phyloP scores from a whole-genome alignment of 257 asterid species.

The Penstemon barbatus region DNA sequence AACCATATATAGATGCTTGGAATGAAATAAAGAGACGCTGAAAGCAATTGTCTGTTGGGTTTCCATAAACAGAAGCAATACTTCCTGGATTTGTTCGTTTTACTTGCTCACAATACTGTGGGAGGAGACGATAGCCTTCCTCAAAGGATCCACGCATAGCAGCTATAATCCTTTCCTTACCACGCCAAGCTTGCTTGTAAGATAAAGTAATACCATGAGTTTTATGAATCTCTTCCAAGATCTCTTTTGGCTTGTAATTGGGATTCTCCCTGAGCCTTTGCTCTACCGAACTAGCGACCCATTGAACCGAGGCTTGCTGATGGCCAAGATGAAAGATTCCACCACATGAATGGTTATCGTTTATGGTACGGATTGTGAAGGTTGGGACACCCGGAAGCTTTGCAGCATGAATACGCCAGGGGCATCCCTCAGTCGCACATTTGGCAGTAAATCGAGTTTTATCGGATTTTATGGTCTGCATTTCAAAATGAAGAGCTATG shows the following conservation, averaged over 20 bases:
- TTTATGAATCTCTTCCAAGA: slow-evolving; percentile 85
- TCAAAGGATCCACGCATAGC: slow-evolving; percentile 95
- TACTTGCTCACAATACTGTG: slow-evolving; percentile 86
- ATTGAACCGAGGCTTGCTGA: slow-evolving; percentile 97
- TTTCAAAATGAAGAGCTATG: slow-evolving; percentile 89
- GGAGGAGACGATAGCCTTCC: slow-evolving; percentile 92
- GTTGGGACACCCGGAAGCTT: slow-evolving; percentile 96
- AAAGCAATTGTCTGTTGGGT: slow-evolving; percentile 67
- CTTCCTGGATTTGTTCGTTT: slow-evolving; percentile 89
- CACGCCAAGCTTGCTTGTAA: slow-evolving; percentile 99
- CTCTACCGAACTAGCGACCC: slow-evolving; percentile 96
- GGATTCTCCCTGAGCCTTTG: slow-evolving; percentile 84
- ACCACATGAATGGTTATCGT: slow-evolving; percentile 79
- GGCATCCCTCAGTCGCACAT: slow-evolving; percentile 87
- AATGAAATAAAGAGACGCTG: slow-evolving; percentile 85
- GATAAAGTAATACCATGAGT: slow-evolving; percentile 84
- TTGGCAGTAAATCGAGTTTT: slow-evolving; percentile 92
- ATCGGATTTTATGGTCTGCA: slow-evolving; percentile 90
- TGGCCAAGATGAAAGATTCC: slow-evolving; percentile 90
- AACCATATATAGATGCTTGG: slow-evolving; percentile 89
- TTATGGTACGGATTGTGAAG: slow-evolving; percentile 85
- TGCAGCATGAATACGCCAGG: slow-evolving; percentile 96
- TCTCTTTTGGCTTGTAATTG: slow-evolving; percentile 90
- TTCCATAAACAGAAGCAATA: slow-evolving; percentile 80
- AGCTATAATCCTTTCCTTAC: slow-evolving; percentile 91